phyloP scores from a whole-genome alignment of 179 eudicot species.

The Sideroxylon spinosum region DNA sequence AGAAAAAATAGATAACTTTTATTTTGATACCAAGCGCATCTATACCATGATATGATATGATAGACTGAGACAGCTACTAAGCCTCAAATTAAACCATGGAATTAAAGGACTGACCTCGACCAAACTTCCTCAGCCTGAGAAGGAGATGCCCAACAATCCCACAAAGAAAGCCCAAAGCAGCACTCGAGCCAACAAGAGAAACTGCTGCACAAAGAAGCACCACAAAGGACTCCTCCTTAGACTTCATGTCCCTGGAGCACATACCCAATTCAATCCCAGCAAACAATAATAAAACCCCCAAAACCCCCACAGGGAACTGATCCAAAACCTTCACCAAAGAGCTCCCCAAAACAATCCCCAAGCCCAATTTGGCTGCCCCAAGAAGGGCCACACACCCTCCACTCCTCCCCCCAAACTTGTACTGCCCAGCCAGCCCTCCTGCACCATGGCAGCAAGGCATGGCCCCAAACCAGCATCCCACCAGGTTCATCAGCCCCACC shows the following conservation, averaged over 20 bases:
- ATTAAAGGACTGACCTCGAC: constrained; percentile 23
- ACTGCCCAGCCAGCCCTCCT: constrained; percentile 92
- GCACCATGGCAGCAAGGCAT: constrained; percentile 94
- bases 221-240: constrained; percentile 63
- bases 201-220: constrained; percentile 68
- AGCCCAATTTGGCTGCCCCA: constrained; percentile 51
- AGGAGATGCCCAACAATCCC: constrained; percentile 66
- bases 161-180: constrained; percentile 63
- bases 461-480: constrained; percentile 94
- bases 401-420: constrained; percentile 93
- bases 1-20: not conserved
- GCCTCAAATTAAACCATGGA: constrained; percentile 29
- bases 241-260: constrained; percentile 75
- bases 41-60: too few relatives aligned
- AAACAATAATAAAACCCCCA: constrained; percentile 75
- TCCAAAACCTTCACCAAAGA: constrained; percentile 65
- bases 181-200: constrained; percentile 71
- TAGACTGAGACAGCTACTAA: too few relatives aligned
- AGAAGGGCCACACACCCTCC: constrained; percentile 83
- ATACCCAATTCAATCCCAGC: constrained; percentile 87
- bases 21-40: not conserved
- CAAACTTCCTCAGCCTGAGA: constrained; percentile 39
- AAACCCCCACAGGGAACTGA: constrained; percentile 71
- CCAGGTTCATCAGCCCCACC: constrained; percentile 78
- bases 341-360: constrained; percentile 67